These are phyloP conservation scores for Nicotiana knightiana DNA, from an alignment of 257 asterid species.

Conservation along the genomic window DNA sequence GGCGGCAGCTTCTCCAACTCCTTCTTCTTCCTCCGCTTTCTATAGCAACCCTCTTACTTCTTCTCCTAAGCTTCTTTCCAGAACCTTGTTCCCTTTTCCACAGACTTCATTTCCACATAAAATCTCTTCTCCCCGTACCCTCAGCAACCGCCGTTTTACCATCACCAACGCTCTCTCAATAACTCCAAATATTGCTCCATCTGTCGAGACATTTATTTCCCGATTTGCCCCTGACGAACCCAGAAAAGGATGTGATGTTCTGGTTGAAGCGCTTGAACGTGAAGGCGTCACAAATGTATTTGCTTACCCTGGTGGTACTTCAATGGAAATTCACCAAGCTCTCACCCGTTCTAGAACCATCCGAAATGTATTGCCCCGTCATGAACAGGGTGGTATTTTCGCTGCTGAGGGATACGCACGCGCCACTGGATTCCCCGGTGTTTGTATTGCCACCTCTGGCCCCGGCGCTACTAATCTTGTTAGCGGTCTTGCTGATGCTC, in stretches of 20 bases:
- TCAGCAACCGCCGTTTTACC: conserved; percentile 22
- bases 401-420: conserved; percentile 92
- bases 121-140: conserved; percentile 9
- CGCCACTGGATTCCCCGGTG: conserved; percentile 66
- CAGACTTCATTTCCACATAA: conserved; percentile 8
- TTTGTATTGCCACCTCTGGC: conserved; percentile 86
- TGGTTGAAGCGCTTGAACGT: conserved; percentile 81
- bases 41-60: not conserved
- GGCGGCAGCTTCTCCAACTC: conserved; percentile 31
- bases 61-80: conserved; percentile 17
- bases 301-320: conserved; percentile 85
- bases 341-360: conserved; percentile 61
- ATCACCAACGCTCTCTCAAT: conserved; percentile 31
- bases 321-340: conserved; percentile 84
- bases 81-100: conserved; percentile 17
- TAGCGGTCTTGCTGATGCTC: conserved; percentile 70
- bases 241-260: conserved; percentile 66
- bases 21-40: conserved; percentile 26
- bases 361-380: conserved; percentile 78
- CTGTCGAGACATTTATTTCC: conserved; percentile 26
- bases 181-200: not conserved
- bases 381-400: conserved; percentile 79
- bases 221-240: conserved; percentile 63
- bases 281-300: conserved; percentile 77
- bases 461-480: conserved; percentile 92